Conservation (phyloP, 129 eudicot species). For the Ambrosia artemisiifolia region DNA sequence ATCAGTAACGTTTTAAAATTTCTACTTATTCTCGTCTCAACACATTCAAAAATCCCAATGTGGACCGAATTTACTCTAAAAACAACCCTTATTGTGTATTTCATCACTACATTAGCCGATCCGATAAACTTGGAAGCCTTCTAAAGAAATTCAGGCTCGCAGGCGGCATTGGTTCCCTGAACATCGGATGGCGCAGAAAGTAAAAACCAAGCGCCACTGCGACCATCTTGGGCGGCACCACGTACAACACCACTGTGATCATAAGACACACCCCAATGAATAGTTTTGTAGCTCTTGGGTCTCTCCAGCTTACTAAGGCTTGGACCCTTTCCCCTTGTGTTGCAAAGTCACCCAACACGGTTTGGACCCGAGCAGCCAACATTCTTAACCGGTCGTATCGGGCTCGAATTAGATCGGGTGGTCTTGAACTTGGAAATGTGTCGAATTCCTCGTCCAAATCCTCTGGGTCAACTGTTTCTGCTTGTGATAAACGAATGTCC, state of each 20-base stretch:
- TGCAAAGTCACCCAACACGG: slow-evolving; percentile 96
- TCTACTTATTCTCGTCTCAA: slow-evolving; percentile 22
- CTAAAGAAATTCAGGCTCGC: slow-evolving; percentile 92
- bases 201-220: slow-evolving; percentile 98
- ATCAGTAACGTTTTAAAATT: neutral
- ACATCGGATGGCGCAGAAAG: slow-evolving; percentile 96
- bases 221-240: slow-evolving; percentile 92
- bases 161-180: slow-evolving; percentile 99
- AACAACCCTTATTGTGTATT: slow-evolving; percentile 29
- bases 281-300: slow-evolving; percentile 90
- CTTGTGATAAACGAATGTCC: slow-evolving; percentile 91
- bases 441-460: slow-evolving; percentile 95
- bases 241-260: slow-evolving; percentile 67
- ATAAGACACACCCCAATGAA: slow-evolving; percentile 81
- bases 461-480: slow-evolving; percentile 83
- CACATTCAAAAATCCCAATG: slow-evolving; percentile 29
- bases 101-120: slow-evolving; percentile 65
- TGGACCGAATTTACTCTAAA: slow-evolving; percentile 23
- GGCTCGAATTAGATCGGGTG: slow-evolving; percentile 67
- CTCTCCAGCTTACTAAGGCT: slow-evolving; percentile 98
- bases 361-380: slow-evolving; percentile 91
- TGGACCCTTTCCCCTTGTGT: slow-evolving; percentile 96
- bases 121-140: slow-evolving; percentile 94
- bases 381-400: slow-evolving; percentile 81
- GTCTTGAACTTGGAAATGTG: slow-evolving; percentile 90